Conservation (phyloP, 106 monocot genomes). For the Amphibolis antarctica region DNA sequence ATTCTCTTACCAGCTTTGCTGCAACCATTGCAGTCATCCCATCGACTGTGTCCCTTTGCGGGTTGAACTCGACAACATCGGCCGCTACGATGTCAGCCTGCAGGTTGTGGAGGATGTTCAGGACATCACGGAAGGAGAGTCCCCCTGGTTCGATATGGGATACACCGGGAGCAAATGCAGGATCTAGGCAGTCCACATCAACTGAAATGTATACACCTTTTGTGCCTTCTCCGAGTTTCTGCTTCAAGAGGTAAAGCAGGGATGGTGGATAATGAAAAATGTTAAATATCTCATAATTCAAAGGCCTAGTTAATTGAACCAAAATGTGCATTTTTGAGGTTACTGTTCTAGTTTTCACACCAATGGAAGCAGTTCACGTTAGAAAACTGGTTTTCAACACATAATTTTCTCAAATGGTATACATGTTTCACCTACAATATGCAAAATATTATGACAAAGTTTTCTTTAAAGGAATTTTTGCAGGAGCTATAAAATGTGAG, state of each 20-base stretch:
- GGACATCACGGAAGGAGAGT: conserved; percentile 89
- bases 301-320: too few species aligned
- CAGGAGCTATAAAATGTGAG: too few species aligned
- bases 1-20: conserved; percentile 86
- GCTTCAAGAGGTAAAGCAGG: conserved; percentile 3
- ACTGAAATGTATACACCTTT: conserved; percentile 92
- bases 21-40: conserved; percentile 99
- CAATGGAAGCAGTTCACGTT: too few species aligned
- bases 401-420: too few species aligned
- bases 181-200: conserved; percentile 92
- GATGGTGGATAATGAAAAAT: neutral
- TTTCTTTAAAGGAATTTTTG: too few species aligned
- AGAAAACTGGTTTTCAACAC: too few species aligned
- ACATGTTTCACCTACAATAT: too few species aligned
- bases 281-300: neutral
- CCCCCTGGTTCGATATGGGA: conserved; percentile 98
- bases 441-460: too few species aligned
- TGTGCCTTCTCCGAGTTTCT: conserved; percentile 88
- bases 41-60: conserved; percentile 95
- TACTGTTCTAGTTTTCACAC: too few species aligned
- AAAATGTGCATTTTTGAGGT: too few species aligned
- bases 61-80: conserved; percentile 98
- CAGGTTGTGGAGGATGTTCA: conserved; percentile 89
- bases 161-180: conserved; percentile 95
- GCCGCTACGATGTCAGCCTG: conserved; percentile 81